phyloP scores from a whole-genome alignment of 345 rosid species.

The Psidium friedrichsthalianum region DNA sequence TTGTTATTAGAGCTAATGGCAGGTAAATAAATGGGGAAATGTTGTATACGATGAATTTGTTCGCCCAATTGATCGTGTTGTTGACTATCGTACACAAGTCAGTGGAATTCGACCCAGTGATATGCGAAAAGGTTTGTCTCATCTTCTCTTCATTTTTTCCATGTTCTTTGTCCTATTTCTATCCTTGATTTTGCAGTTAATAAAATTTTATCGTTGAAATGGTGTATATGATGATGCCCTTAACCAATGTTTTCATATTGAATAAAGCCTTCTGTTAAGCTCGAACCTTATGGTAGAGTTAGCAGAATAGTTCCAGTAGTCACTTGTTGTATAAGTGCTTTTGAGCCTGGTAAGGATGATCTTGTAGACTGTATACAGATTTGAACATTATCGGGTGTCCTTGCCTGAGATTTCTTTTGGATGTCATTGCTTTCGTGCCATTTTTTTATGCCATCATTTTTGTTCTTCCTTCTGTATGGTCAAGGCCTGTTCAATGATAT shows the following conservation, averaged over 20 bases:
- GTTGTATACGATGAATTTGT: conserved; percentile 85
- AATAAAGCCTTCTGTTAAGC: not conserved
- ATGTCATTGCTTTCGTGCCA: not conserved
- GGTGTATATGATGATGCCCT: not conserved
- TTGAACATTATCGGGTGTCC: not conserved
- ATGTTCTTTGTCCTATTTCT: not conserved
- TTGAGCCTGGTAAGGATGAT: not conserved
- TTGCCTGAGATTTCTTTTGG: not conserved
- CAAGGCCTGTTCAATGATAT: not conserved
- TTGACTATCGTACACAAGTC: conserved; percentile 76
- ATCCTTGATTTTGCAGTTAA: not conserved
- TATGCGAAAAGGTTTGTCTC: conserved; percentile 61
- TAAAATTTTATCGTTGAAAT: not conserved
- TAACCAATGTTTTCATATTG: not conserved
- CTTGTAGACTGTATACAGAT: not conserved
- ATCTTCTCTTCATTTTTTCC: not conserved
- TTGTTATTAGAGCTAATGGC: conserved; percentile 16
- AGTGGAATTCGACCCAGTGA: conserved; percentile 89
- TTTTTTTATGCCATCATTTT: not conserved
- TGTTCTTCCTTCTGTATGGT: not conserved
- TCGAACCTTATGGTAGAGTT: not conserved
- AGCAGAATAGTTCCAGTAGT: not conserved
- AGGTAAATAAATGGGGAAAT: conserved; percentile 95
- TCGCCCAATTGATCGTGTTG: conserved; percentile 81
- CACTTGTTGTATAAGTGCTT: not conserved